Conservation (phyloP, 129 eudicot genomes). For the Chrysanthemum lavandulifolium region DNA sequence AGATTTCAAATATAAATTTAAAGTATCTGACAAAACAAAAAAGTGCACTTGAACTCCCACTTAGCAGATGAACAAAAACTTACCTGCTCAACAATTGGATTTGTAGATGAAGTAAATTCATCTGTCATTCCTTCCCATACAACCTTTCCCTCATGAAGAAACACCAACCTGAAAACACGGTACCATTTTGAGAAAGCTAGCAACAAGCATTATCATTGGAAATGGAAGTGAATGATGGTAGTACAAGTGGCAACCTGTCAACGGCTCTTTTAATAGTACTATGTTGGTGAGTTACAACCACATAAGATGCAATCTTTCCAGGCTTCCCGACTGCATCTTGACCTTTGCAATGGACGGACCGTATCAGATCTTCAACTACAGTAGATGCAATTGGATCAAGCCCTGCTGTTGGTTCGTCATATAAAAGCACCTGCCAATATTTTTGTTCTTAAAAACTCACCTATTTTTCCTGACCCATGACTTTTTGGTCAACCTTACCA, state of each 20-base stretch:
- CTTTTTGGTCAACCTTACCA: constrained; percentile 7
- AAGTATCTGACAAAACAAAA: too few relatives aligned
- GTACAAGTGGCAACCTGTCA: constrained; percentile 59
- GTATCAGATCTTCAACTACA: constrained; percentile 95
- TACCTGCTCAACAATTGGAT: constrained; percentile 95
- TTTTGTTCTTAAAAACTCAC: constrained; percentile 1
- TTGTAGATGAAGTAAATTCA: constrained; percentile 80
- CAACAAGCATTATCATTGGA: not conserved
- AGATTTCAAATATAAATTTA: not conserved
- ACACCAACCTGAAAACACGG: constrained; percentile 56
- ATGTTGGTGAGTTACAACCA: constrained; percentile 96
- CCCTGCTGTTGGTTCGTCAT: constrained; percentile 98
- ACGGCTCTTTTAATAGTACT: constrained; percentile 96
- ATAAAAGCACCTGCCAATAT: constrained; percentile 70
- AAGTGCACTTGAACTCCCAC: too few relatives aligned
- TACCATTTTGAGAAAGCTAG: not conserved
- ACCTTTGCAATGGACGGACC: constrained; percentile 83
- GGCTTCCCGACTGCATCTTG: constrained; percentile 77
- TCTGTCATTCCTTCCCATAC: constrained; percentile 97
- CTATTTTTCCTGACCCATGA: not conserved
- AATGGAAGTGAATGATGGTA: not conserved
- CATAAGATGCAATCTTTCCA: constrained; percentile 85
- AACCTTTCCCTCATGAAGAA: constrained; percentile 88
- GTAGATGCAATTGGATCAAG: constrained; percentile 99
- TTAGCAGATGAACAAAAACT: not conserved